Conservation (phyloP, 371 early-diverging fungal genomes). For the Nematocida ironsii region DNA sequence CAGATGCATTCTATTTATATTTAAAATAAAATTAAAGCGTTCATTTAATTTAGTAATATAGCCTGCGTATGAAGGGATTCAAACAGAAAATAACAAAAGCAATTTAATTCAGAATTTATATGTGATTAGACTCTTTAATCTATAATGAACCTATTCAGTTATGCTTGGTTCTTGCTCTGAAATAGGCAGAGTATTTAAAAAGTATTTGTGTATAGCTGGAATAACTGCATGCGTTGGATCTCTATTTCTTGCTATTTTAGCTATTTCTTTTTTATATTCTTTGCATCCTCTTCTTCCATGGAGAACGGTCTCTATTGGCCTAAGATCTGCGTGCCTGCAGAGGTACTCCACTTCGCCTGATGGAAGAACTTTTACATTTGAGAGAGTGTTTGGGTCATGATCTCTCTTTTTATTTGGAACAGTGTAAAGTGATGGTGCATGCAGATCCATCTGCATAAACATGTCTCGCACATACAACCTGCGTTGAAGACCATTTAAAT, state of each 20-base stretch:
- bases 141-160: too few relatives aligned
- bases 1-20: too few relatives aligned
- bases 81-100: too few relatives aligned
- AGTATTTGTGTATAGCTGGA: neutral
- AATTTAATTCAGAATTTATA: too few relatives aligned
- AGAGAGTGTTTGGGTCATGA: constrained; percentile 1
- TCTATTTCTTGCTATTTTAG: constrained; percentile 12
- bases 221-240: neutral
- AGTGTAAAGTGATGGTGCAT: neutral
- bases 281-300: constrained; percentile 61
- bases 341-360: neutral
- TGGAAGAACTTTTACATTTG: neutral
- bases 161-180: too few relatives aligned
- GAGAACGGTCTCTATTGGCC: constrained; percentile 59
- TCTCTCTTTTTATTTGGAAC: constrained; percentile 11
- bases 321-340: constrained; percentile 37
- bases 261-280: constrained; percentile 55
- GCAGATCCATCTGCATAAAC: constrained; percentile 6
- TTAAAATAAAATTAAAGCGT: too few relatives aligned
- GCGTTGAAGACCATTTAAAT: neutral
- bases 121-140: too few relatives aligned
- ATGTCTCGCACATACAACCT: neutral
- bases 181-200: neutral
- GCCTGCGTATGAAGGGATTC: too few relatives aligned
- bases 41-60: too few relatives aligned